Base-by-base conservation (phyloP, 2,329 filamentous ascomycete species). In the Didymella arachidicola region DNA sequence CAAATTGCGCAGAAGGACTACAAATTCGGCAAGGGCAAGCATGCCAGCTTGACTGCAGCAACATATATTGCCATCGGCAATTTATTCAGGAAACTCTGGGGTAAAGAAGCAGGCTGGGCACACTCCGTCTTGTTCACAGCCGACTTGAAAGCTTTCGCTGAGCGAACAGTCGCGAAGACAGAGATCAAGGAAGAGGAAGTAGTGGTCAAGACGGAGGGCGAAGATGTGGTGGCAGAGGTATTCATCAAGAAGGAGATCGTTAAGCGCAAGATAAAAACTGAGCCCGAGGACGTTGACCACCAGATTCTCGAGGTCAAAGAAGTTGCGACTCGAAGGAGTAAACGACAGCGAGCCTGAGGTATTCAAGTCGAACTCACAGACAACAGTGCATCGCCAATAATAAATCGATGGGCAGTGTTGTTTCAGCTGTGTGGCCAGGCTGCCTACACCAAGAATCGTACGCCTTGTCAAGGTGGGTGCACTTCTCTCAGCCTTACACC, bases 1-100 rank as follows among this genome's bases (percentile, higher is more conserved):
- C 93, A 98, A 80, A 98, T 99, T 72, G 96, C 95, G 0, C 92
- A 96, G 75, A 85, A 95, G 52, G 95, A 99, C 77, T 99, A 99
- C 79, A 93, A 89, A 59, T 96, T 99, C 69, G 91, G 92, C 7
- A 91, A 88, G 69, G 87, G 86, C 8, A 94, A 92, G 72, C 84
- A 90, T 61, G 94, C 93, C 72, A 94, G 92, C 45, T 83, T 99
- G 62, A 97, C 90, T 14, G 96, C 96, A 72, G 86, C 84, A 39
- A 93, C 92, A 63, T 98, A 99, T 71, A 89, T 95, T 73, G 91
- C 92, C 0, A 87, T 99, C 14, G 95, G 91, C 0, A 91, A 96
- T 63, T 90, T 96, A 69, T 99, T 99, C 70, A 86, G 95, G 54
- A 83, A 83, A 36, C 83, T 98, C 0, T 99, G 96, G 95, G 95